Base-by-base conservation (phyloP, 2,329 filamentous ascomycete species). In the Phialophora chinensis region DNA sequence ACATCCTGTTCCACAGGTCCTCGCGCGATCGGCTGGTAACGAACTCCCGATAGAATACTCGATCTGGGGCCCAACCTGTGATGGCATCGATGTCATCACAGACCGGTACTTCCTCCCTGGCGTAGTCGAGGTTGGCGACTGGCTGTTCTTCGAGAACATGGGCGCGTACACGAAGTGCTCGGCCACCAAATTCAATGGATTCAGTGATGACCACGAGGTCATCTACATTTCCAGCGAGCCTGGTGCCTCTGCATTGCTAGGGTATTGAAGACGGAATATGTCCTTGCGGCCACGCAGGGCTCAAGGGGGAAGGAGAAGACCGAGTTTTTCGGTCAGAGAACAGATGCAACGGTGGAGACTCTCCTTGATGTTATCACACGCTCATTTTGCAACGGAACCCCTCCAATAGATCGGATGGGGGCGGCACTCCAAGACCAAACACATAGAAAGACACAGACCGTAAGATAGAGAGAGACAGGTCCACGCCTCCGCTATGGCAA, bases 111-210 rank as follows among this genome's bases (percentile, higher is more conserved):
- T 85, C 69, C 92, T 97, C 74, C 82, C 88, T 38, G 88, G 91
- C 61, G 86, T 90, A 56, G 83, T 99, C 52, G 90, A 97, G 75
- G 91, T 97, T 7, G 95, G 95, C 60, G 95, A 99, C 79, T 99
- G 95, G 95, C 85, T 99, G 62, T 99, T 96, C 83, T 99, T 99
- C 80, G 92, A 97, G 82, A 88, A 97, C 69, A 99, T 99, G 95
- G 95, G 95, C 63, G 94, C 95, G 27, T 99, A 99, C 80, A 98
- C 95, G 73, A 96, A 93, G 85, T 98, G 94, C 85, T 97, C 93
- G 67, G 94, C 95, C 70, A 99, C 95, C 65, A 89, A 91, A 76
- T 99, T 99, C 89, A 99, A 99, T 74, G 95, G 95, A 70, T 99
- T 98, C 81, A 91, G 89, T 62, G 92, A 98, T 80, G 86, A 88